Conservation (phyloP, 2,329 filamentous ascomycete species). For the Fusarium keratoplasticum region DNA sequence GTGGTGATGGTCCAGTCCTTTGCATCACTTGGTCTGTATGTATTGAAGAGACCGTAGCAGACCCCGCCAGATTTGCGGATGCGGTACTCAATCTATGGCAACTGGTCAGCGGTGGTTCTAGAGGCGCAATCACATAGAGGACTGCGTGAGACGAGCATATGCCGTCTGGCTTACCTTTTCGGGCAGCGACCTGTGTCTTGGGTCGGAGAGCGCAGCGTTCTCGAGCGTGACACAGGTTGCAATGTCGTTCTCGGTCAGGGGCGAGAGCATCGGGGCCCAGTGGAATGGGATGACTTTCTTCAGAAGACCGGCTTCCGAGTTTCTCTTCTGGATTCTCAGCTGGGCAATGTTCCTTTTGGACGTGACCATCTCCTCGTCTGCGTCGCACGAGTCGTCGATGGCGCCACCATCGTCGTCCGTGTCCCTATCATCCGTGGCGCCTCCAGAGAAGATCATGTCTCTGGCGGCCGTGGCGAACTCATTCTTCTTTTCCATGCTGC, state of each 20-base stretch:
- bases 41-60: slow-evolving; percentile 83
- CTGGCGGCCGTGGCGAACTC: slow-evolving; percentile 45
- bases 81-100: slow-evolving; percentile 47
- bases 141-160: no score
- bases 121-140: neutral
- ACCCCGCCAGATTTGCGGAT: slow-evolving; percentile 65
- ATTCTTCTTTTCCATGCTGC: slow-evolving; percentile 38
- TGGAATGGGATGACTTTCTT: slow-evolving; percentile 65
- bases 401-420: slow-evolving; percentile 45
- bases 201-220: slow-evolving; percentile 63
- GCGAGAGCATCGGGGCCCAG: slow-evolving; percentile 72
- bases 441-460: slow-evolving; percentile 43
- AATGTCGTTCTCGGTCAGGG: slow-evolving; percentile 75
- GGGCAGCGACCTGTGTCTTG: slow-evolving; percentile 60
- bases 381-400: slow-evolving; percentile 55
- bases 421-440: slow-evolving; percentile 13
- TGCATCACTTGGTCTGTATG: slow-evolving; percentile 60
- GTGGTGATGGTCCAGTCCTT: slow-evolving; percentile 65
- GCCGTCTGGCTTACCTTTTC: slow-evolving; percentile 61
- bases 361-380: slow-evolving; percentile 51
- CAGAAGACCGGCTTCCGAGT: slow-evolving; percentile 48
- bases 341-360: slow-evolving; percentile 55
- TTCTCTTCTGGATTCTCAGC: slow-evolving; percentile 51
- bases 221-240: slow-evolving; percentile 69
- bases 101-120: slow-evolving; percentile 4